phyloP scores from a whole-genome alignment of 2,329 filamentous ascomycete species.

The Colletotrichum sp. region DNA sequence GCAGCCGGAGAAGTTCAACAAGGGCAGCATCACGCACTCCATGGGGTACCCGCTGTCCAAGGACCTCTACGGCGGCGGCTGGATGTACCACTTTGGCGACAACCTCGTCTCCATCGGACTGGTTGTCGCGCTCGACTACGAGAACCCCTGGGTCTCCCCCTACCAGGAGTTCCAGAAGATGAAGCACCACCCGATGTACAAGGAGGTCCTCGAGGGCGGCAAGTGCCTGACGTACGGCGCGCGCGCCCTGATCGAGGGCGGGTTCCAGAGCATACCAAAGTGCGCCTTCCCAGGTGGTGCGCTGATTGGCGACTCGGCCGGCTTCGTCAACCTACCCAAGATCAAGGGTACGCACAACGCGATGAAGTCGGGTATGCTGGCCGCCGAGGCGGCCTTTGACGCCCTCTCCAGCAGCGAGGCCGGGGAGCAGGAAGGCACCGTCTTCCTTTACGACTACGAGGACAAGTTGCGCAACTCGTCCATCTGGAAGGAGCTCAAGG shows the following conservation, averaged over 20 bases:
- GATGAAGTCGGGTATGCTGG: conserved; percentile 97
- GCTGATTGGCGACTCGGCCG: conserved; percentile 93
- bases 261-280: conserved; percentile 97
- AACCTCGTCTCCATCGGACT: conserved; percentile 93
- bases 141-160: conserved; percentile 94
- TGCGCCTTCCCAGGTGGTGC: conserved; percentile 96
- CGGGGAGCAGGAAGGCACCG: conserved; percentile 64
- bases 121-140: conserved; percentile 92
- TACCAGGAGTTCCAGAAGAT: conserved; percentile 98
- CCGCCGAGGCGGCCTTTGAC: conserved; percentile 86
- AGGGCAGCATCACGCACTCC: conserved; percentile 84
- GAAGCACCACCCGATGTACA: conserved; percentile 96
- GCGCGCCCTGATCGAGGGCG: conserved; percentile 89
- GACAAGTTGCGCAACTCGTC: conserved; percentile 82
- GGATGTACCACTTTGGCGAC: conserved; percentile 99
- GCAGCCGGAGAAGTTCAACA: conserved; percentile 87
- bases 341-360: conserved; percentile 98
- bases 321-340: conserved; percentile 97
- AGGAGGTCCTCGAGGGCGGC: conserved; percentile 85
- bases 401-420: conserved; percentile 59
- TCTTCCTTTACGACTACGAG: conserved; percentile 96
- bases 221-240: conserved; percentile 98
- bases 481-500: conserved; percentile 93
- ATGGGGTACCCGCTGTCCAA: conserved; percentile 90
- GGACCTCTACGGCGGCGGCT: conserved; percentile 96